phyloP scores from a whole-genome alignment of 139 green algal species.

The Zygnema cylindricum region DNA sequence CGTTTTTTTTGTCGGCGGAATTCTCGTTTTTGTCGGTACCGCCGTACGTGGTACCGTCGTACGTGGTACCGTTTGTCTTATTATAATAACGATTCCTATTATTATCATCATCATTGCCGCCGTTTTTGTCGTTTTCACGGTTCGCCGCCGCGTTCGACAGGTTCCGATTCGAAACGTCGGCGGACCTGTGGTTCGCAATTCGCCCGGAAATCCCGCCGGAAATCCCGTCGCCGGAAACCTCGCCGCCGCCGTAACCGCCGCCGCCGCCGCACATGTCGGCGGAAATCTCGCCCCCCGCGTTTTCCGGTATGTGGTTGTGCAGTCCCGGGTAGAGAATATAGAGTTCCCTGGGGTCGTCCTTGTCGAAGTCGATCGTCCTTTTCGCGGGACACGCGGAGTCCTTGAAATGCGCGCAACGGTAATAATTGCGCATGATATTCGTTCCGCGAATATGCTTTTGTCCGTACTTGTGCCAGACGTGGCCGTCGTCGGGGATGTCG shows the following conservation, averaged over 20 bases:
- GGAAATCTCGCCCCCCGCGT: background rate
- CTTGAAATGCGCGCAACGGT: conserved; percentile 15
- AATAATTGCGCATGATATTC: background rate
- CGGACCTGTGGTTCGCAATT: background rate
- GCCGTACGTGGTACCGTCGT: too few relatives aligned
- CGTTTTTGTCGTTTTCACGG: background rate
- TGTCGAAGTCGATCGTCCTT: conserved; percentile 36
- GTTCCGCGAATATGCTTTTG: conserved; percentile 15
- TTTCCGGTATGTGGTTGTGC: background rate
- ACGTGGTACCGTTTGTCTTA: too few relatives aligned
- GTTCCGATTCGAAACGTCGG: background rate
- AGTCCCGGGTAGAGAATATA: background rate
- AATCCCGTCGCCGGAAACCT: background rate
- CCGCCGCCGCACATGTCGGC: too few relatives aligned
- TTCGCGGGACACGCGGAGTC: conserved; percentile 16
- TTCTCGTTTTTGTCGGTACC: too few relatives aligned
- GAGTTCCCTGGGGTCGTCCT: background rate
- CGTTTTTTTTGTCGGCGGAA: too few relatives aligned
- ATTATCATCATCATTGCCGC: too few relatives aligned
- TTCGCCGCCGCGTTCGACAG: background rate
- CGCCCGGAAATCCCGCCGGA: background rate
- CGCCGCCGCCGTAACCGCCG: too few relatives aligned
- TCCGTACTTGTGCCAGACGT: conserved; percentile 38
- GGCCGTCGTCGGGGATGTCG: conserved; percentile 28
- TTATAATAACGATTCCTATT: too few relatives aligned